Base-by-base conservation (phyloP, 192 early-diverging fungal species). In the Piromyces finnis region DNA sequence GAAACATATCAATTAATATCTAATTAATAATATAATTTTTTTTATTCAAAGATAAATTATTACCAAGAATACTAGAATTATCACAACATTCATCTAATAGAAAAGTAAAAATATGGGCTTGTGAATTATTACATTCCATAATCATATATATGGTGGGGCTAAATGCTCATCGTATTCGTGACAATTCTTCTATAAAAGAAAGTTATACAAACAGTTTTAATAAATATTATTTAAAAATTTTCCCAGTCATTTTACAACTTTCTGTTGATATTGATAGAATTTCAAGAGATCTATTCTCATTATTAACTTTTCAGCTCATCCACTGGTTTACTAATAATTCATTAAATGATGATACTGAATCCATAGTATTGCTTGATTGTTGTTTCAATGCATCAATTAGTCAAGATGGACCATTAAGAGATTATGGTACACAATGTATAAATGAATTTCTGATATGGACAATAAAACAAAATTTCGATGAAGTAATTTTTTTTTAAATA, bases 291-390 rank as follows among this genome's bases (percentile, higher is more conserved):
- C 83, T 95, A 30, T 94, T 90, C 80, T 85, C 88, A 5, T 86
- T 91, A 28, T 82, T 94, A 78, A 84, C 90, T 6, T 81, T 87
- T 7, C 93, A 94, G 80, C 79, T 94, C 28, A 93, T 95, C 16
- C 94, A 94, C 78, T 95, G 94, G 94, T 83, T 94, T 59, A 94
- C 94, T 7, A 92, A 92, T 77, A 92, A 91, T 82, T 85, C 89
- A 2, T 88, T 89, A 80, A 91, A 90, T 79, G 93, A 95, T 80
- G 93, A 92, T 68, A 90, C 92, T 36, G 94, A 95, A 82, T 94
- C 93, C 1, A 89, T 95, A 79, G 86, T 86, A 0, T 82, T 95
- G 17, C 78, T 95, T 41, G 88, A 91, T 29, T 81, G 86, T 18
- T 94, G 93, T 80, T 81, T 95, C 77, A 92, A 93, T 77, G 92